These are phyloP conservation scores for Symbiotaphrina buchneri DNA, from an alignment of 495 filamentous ascomycete genomes.

Conservation along the genomic window DNA sequence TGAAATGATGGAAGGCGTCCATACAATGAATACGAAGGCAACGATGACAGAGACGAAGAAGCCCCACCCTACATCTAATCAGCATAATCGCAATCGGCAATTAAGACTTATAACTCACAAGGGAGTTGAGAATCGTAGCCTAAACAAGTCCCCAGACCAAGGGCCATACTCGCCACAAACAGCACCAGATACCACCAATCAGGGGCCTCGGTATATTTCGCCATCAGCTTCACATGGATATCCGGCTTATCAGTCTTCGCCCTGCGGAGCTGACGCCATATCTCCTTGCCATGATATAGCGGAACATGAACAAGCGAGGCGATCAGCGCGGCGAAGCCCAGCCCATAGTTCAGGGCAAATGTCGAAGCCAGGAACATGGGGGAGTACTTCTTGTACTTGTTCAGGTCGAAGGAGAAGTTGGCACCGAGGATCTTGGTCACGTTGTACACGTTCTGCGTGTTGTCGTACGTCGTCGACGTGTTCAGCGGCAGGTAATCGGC, in stretches of 20 bases:
- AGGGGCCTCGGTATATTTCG: conserved; percentile 30
- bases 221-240: conserved; percentile 39
- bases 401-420: conserved; percentile 26
- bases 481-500: conserved; percentile 32
- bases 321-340: conserved; percentile 48
- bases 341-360: conserved; percentile 40
- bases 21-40: conserved; percentile 18
- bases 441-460: conserved; percentile 32
- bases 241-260: conserved; percentile 36
- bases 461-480: conserved; percentile 36
- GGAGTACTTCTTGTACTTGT: conserved; percentile 34
- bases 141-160: conserved; percentile 26
- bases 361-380: conserved; percentile 41
- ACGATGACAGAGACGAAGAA: conserved; percentile 34
- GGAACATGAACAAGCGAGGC: conserved; percentile 42
- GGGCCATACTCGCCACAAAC: conserved; percentile 22
- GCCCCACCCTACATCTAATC: conserved; percentile 27
- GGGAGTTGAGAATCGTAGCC: conserved; percentile 26
- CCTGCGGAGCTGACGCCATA: conserved; percentile 32
- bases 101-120: too few relatives aligned
- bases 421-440: conserved; percentile 26
- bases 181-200: conserved; percentile 38
- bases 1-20: too few relatives aligned
- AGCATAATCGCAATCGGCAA: too few relatives aligned
- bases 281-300: conserved; percentile 38